Base-by-base conservation (phyloP, 1,139 yeast genomes). In the Candida neerlandica region DNA sequence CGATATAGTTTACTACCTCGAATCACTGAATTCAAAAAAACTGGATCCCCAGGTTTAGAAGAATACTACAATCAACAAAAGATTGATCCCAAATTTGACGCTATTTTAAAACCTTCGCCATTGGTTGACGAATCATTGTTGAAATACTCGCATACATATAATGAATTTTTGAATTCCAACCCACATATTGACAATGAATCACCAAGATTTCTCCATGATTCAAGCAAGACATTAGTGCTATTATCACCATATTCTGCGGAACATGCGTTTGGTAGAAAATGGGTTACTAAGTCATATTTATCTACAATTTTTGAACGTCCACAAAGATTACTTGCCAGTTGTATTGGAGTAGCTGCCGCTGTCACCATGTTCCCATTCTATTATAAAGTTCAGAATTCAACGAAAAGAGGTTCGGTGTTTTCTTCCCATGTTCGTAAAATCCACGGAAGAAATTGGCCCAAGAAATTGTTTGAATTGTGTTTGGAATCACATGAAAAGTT, bases 221-320 rank as follows among this genome's bases (percentile, higher is more conserved):
- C 70, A 11, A 81, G 81, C 43, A 77, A 76, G 51, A 80, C 86
- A 0, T 71, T 82, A 50, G 71, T 84, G 14, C 70, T 84, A 11
- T 60, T 84, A 35, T 82, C 87, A 0, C 88, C 89, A 0, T 75
- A 76, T 53, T 81, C 86, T 0, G 69, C 84, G 1, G 81, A 82
- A 55, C 96, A 89, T 66, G 82, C 82, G 2, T 89, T 87, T 64
- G 84, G 90, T 10, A 73, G 96, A 43, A 73, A 75, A 45, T 89
- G 96, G 96, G 90, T 84, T 1, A 73, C 90, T 9, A 86, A 86
- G 61, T 69, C 84, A 1, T 86, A 86, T 59, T 67, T 80, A 44
- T 73, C 85, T 18, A 82, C 94, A 0, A 85, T 89, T 43, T 95
- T 89, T 30, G 96, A 89, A 65, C 72, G 96, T 44, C 96, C 96